A percentile compares a stretch with the other conserved stretches of the same genome.
Evolutionary conservation across 345 rosid species (phyloP).

Genomic region (Citrus glauca): DNA sequence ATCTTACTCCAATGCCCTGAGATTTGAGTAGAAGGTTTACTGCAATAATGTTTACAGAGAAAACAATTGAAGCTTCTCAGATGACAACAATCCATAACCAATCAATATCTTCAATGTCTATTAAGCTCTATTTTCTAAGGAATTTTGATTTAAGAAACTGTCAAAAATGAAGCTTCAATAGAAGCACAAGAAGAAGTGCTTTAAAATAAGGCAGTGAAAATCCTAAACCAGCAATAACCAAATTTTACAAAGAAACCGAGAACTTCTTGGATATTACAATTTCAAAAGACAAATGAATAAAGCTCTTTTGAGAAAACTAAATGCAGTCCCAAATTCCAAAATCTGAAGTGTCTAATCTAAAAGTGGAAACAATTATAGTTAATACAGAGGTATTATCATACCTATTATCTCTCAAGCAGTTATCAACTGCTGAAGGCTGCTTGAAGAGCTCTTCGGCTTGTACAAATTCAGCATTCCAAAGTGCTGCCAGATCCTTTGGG

Average conservation of each 20-base stretch:
- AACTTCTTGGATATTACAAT: not conserved
- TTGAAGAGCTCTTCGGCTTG: slow-evolving; percentile 85
- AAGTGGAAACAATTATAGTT: not conserved
- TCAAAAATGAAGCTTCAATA: not conserved
- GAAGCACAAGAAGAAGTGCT: not conserved
- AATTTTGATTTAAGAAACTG: not conserved
- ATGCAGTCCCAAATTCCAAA: not conserved
- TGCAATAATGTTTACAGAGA: not conserved
- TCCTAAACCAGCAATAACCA: not conserved
- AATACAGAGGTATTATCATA: slow-evolving; percentile 17
- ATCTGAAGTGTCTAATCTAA: not conserved
- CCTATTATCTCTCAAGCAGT: slow-evolving; percentile 96
- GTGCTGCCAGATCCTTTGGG: slow-evolving; percentile 75
- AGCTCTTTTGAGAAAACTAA: not conserved
- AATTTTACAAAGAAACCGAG: not conserved
- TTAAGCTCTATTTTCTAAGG: not conserved
- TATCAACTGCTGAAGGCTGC: slow-evolving; percentile 48
- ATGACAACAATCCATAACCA: not conserved
- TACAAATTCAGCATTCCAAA: slow-evolving; percentile 85
- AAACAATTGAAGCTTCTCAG: not conserved
- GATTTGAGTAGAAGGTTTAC: not conserved
- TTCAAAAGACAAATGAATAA: not conserved
- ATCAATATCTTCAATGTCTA: not conserved
- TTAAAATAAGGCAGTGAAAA: not conserved
- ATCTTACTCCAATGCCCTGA: not conserved